These are phyloP conservation scores for Hypoxylon sp. DNA, from an alignment of 2,329 filamentous ascomycete species.

Conservation along the genomic window DNA sequence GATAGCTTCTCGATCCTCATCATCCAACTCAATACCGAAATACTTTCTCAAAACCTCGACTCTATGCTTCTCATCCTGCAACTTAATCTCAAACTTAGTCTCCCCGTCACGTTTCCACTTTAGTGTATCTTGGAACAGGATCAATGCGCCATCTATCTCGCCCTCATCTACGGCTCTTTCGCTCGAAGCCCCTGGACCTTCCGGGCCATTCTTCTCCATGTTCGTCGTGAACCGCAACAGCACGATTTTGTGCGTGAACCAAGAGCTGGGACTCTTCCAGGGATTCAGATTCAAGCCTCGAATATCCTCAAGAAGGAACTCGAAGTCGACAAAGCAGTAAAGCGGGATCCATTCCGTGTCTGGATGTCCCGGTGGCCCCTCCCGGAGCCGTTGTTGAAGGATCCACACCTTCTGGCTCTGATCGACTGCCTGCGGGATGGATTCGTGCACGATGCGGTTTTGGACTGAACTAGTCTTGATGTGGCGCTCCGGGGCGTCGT, in stretches of 20 bases:
- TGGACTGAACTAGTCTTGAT: constrained; percentile 47
- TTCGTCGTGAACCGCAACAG: constrained; percentile 59
- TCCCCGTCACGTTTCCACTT: constrained; percentile 59
- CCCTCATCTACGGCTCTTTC: constrained; percentile 57
- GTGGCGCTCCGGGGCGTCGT: constrained; percentile 28
- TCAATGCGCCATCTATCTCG: constrained; percentile 53
- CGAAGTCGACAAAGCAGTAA: constrained; percentile 64
- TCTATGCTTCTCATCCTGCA: constrained; percentile 61
- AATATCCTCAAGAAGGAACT: constrained; percentile 59
- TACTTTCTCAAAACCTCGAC: constrained; percentile 60
- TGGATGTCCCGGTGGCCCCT: not conserved
- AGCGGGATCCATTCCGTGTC: constrained; percentile 56
- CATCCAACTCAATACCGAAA: constrained; percentile 61
- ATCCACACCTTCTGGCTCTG: constrained; percentile 46
- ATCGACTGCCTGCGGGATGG: constrained; percentile 47
- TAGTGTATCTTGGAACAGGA: constrained; percentile 58
- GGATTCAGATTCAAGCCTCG: constrained; percentile 58
- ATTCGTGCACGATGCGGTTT: constrained; percentile 53
- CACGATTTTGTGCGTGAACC: constrained; percentile 57
- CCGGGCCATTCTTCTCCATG: constrained; percentile 46
- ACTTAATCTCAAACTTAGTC: constrained; percentile 56
- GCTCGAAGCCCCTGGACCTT: constrained; percentile 55
- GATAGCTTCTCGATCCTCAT: constrained; percentile 43
- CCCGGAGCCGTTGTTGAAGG: constrained; percentile 43
- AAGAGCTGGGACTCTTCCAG: constrained; percentile 52